A percentile compares a stretch with the other conserved stretches of the same genome.
phyloP scores from a whole-genome alignment of 2,329 filamentous ascomycete genomes.

The Hansfordia pulvinata region DNA sequence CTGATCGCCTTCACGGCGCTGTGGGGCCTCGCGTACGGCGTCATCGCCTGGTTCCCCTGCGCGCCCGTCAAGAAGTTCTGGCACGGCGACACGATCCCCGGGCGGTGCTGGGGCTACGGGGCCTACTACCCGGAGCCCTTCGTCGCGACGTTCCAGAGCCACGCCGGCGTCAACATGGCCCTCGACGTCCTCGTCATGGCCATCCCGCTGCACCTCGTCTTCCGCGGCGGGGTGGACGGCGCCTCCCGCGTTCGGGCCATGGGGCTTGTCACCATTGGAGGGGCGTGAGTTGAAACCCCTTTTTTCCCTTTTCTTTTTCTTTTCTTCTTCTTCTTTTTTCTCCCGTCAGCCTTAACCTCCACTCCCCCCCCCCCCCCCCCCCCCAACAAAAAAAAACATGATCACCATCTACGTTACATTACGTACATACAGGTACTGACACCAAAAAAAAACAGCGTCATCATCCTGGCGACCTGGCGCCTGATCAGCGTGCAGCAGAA shows the following conservation, averaged over 20 bases:
- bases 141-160: conserved; percentile 17
- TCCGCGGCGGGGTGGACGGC: conserved; percentile 8
- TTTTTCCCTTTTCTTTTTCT: no score
- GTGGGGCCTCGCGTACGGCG: conserved; percentile 16
- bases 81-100: conserved; percentile 5
- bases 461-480: conserved; percentile 1
- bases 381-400: no score
- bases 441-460: no score
- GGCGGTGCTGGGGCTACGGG: conserved; percentile 17
- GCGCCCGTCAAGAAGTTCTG: conserved; percentile 10
- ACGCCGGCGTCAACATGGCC: conserved; percentile 18
- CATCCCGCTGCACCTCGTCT: conserved; percentile 19
- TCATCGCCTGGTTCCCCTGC: conserved; percentile 18
- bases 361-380: no score
- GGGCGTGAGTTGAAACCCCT: no score
- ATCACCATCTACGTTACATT: no score
- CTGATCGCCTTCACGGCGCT: conserved; percentile 13
- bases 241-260: conserved; percentile 14
- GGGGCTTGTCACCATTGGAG: conserved; percentile 17
- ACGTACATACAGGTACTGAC: no score
- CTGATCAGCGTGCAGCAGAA: background rate
- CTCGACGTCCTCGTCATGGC: conserved; percentile 18
- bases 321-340: no score
- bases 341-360: no score
- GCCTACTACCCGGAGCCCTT: conserved; percentile 12